These are phyloP conservation scores for Metschnikowia reukaufii DNA, from an alignment of 805 yeast species.

Conservation along the genomic window DNA sequence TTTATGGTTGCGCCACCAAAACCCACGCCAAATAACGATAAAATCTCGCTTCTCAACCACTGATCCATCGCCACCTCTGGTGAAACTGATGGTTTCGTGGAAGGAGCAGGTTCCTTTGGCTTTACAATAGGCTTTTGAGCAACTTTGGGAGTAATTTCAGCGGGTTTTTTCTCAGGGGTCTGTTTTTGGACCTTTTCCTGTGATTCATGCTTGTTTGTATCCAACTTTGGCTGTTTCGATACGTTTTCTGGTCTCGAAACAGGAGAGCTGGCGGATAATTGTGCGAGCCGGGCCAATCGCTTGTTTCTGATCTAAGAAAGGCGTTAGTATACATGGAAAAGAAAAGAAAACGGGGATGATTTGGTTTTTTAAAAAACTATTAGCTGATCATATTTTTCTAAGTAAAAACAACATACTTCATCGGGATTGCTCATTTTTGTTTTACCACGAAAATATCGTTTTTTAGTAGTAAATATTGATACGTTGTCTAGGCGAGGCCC, in stretches of 20 bases:
- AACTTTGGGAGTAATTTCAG: not conserved
- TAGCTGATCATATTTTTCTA: too few species aligned
- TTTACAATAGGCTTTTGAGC: not conserved
- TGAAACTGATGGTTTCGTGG: not conserved
- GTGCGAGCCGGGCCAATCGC: constrained; percentile 51
- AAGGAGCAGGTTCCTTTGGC: not conserved
- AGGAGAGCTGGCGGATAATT: constrained; percentile 11
- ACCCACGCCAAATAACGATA: constrained; percentile 29
- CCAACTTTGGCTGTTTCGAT: constrained; percentile 6
- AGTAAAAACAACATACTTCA: constrained; percentile 17
- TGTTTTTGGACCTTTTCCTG: not conserved
- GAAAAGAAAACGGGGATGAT: too few species aligned
- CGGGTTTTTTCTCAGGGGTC: not conserved
- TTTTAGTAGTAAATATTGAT: not conserved
- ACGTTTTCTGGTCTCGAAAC: constrained; percentile 2
- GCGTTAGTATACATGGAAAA: constrained; percentile 1
- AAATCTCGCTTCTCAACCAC: constrained; percentile 46
- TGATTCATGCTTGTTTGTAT: constrained; percentile 1
- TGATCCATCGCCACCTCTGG: constrained; percentile 27
- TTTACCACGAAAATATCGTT: not conserved
- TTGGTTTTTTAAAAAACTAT: too few species aligned
- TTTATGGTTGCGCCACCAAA: constrained; percentile 28
- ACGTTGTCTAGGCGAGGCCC: not conserved
- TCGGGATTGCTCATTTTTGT: constrained; percentile 19
- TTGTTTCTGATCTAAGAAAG: constrained; percentile 46